Evolutionary conservation across 2,329 filamentous ascomycete species (phyloP), one percentile per base, ranked within the genome.

Genomic region (Xylaria sp.): DNA sequence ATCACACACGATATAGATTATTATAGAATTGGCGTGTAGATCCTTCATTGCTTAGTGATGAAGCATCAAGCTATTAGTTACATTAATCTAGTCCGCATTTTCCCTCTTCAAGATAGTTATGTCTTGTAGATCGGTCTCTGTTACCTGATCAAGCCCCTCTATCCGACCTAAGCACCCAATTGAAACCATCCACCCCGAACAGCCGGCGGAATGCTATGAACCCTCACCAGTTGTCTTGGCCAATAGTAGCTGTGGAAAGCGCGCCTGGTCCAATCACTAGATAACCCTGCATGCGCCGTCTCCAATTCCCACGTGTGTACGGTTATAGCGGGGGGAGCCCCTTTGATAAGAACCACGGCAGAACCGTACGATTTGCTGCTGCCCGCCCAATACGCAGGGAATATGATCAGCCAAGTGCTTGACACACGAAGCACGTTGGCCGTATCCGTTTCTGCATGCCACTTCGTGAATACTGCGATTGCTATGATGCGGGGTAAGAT

Each of bases 401-500:
- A 36, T 36, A 57, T 17, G 32, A 47, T 54, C 30, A 39, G 54
- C 19, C 36, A 32, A 50, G 48, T 58, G 34, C 32, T 60, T 65
- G 64, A 36, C 36, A 39, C 19, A 51, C 55, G 47, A 39, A 27
- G 24, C 24, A 27, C 9, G 57, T 71, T 61, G 50, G 55, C 17
- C 42, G 12, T 59, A 30, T 42, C 27, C 19, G 27, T 39, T 21
- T 42, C 50, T 60, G 55, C 48, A 60, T 24, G 30, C 17, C 39
- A 42, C 17, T 59, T 36, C 45, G 56, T 50, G 27, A 58, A 48
- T 47, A 60, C 45, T 57, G 50, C 58, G 58, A 50, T 27, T n/a
- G 32, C 14, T 32, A 55, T 19, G 57, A 72, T 75, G 74, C 73
- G 74, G 74, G 74, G 74, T 75, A 73, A 42, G 11, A 24, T 55